Conservation (phyloP, 1,284 basidiomycete genomes). For the Polyporus tsugae region DNA sequence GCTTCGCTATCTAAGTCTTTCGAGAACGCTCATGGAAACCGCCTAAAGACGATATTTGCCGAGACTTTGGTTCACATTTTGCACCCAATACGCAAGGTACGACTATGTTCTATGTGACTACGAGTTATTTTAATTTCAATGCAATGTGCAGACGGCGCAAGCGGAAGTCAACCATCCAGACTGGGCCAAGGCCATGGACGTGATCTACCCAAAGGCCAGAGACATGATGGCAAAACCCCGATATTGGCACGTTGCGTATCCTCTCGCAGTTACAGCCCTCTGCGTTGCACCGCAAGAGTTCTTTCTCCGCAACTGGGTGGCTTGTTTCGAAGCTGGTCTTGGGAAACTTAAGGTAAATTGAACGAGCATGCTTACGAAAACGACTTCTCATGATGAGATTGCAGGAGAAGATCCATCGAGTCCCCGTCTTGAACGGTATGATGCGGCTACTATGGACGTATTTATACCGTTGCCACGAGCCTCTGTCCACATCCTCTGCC, state of each 20-base stretch:
- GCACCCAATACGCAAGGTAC: constrained; percentile 90
- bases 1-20: constrained; percentile 86
- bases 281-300: constrained; percentile 90
- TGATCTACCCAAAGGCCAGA: constrained; percentile 84
- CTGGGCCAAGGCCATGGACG: constrained; percentile 92
- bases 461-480: constrained; percentile 91
- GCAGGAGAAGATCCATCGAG: constrained; percentile 83
- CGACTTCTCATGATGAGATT: constrained; percentile 1
- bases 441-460: constrained; percentile 93
- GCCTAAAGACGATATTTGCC: constrained; percentile 88
- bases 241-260: constrained; percentile 92
- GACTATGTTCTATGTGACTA: constrained; percentile 15
- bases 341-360: constrained; percentile 81
- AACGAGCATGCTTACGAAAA: neutral
- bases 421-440: constrained; percentile 83
- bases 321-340: constrained; percentile 75
- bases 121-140: neutral
- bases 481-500: constrained; percentile 77
- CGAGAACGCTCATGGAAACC: constrained; percentile 84
- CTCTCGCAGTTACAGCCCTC: constrained; percentile 83
- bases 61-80: constrained; percentile 84
- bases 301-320: constrained; percentile 85
- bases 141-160: constrained; percentile 76
- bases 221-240: constrained; percentile 91
- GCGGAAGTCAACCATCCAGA: constrained; percentile 96